These are phyloP conservation scores for Fusarium longipes DNA, from an alignment of 2,329 filamentous ascomycete species.

Conservation along the genomic window DNA sequence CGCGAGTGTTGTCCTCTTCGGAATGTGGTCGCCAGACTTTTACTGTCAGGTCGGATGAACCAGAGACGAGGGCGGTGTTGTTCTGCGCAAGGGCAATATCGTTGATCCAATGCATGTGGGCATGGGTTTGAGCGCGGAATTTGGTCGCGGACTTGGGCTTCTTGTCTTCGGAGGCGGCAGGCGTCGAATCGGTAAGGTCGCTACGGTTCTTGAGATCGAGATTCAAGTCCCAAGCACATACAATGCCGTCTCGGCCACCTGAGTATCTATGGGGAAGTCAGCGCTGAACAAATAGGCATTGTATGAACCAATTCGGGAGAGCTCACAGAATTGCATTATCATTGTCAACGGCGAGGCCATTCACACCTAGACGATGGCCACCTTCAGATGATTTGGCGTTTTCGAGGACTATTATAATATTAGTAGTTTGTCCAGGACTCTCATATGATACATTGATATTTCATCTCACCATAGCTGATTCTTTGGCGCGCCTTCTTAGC, in stretches of 20 bases:
- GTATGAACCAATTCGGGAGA: conserved; percentile 1
- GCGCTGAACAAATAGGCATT: conserved; percentile 17
- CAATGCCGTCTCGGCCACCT: conserved; percentile 91
- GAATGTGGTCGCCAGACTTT: conserved; percentile 88
- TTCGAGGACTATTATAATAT: conserved; percentile 62
- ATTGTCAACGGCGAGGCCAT: conserved; percentile 89
- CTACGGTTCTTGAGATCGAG: conserved; percentile 66
- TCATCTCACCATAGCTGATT: conserved; percentile 73
- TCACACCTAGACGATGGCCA: conserved; percentile 93
- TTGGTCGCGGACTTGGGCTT: conserved; percentile 61
- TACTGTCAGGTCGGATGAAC: conserved; percentile 92
- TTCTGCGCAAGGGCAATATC: conserved; percentile 85
- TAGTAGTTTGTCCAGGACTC: conserved; percentile 1
- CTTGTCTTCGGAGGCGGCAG: conserved; percentile 45
- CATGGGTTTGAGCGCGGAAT: conserved; percentile 72
- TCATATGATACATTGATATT: conserved; percentile 1
- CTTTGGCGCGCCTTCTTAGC: conserved; percentile 76
- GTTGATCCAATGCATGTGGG: conserved; percentile 97
- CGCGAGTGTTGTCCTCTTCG: conserved; percentile 61
- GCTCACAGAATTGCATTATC: conserved; percentile 87
- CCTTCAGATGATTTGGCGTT: conserved; percentile 70
- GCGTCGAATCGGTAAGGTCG: conserved; percentile 45
- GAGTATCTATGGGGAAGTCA: conserved; percentile 75
- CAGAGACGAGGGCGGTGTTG: conserved; percentile 84
- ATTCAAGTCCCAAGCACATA: conserved; percentile 94